Evolutionary conservation across 345 rosid species (phyloP).

Genomic region (Noccaea caerulescens): DNA sequence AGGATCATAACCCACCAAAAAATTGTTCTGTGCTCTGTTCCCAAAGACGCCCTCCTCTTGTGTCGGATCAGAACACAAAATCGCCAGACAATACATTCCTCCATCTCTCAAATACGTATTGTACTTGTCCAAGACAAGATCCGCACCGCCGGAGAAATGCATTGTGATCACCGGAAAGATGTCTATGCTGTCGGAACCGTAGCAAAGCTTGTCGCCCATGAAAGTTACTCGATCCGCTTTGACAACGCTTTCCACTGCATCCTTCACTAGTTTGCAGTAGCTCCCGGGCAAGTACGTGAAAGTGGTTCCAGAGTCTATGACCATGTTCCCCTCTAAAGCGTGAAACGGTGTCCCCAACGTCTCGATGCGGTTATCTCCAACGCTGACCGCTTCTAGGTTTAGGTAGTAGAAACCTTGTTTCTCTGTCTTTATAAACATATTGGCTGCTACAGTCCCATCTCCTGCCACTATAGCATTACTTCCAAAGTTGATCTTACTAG

Average conservation of each 20-base stretch:
- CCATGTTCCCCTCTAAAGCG: background rate
- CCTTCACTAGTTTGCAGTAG: slow-evolving; percentile 13
- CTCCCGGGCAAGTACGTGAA: background rate
- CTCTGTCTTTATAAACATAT: background rate
- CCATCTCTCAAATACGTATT: background rate
- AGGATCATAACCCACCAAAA: slow-evolving; percentile 31
- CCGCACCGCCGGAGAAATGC: slow-evolving; percentile 13
- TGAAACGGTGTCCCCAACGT: slow-evolving; percentile 31
- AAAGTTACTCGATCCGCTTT: background rate
- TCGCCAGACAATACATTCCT: background rate
- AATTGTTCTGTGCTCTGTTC: slow-evolving; percentile 25
- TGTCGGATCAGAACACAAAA: background rate
- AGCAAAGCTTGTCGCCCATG: slow-evolving; percentile 4
- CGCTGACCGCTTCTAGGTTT: slow-evolving; percentile 30
- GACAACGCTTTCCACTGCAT: background rate
- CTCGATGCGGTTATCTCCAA: slow-evolving; percentile 6
- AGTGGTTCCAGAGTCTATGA: slow-evolving; percentile 33
- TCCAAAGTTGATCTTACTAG: slow-evolving; percentile 30
- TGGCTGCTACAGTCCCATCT: slow-evolving; percentile 8
- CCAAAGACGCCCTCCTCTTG: background rate
- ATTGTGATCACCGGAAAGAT: slow-evolving; percentile 17
- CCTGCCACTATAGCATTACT: slow-evolving; percentile 11
- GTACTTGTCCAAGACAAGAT: slow-evolving; percentile 19
- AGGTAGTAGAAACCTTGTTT: slow-evolving; percentile 7
- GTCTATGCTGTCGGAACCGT: background rate